Evolutionary conservation across 2,329 filamentous ascomycete species (phyloP), one percentile per base, ranked within the genome.

Genomic region (Fusarium pseudonygamai): DNA sequence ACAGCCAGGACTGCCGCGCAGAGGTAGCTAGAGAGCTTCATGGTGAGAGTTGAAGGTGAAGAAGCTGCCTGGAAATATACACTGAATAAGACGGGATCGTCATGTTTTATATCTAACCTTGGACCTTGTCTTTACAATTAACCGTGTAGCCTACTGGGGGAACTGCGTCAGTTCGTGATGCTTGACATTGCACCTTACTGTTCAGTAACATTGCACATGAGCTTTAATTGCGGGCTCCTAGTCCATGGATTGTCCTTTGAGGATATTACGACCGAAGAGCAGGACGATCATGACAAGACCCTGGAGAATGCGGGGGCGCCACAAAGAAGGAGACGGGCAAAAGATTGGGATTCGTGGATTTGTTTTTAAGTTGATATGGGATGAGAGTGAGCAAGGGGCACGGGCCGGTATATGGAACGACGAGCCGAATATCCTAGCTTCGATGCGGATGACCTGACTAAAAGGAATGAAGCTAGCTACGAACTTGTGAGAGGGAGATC

Each of bases 1-100:
- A 67, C 75, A 28, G 74, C 72, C 59, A 82, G 65, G 30, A 71
- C 62, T 53, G 75, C 75, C 58, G 70, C 72, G 45, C 69, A 75
- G 24, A 78, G 45, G 45, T 74, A 62, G n/a, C 73, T 52, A 52
- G 75, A 78, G 60, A 75, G 56, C 77, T 81, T 82, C 80, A 81
- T 81, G 68, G 55, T 74, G 60, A 49, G 32, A 56, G 36, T 47
- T 61, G 62, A 37, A 53, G 39, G 45, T 28, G 49, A n/a, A 52
- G 59, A 66, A 62, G 47, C 60, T 71, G 50, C 46, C 42, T 57
- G 26, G 45, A 69, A 18, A 43, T 60, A 47, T 30, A 40, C 40
- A 42, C 52, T 15, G 26, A 34, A 10, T 9, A 30, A 46, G 26
- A 37, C n/a, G 72, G 72, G 60, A 72, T 69, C 37, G 30, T 42